phyloP scores from a whole-genome alignment of 2,329 filamentous ascomycete species.

The Penicillium sp. region DNA sequence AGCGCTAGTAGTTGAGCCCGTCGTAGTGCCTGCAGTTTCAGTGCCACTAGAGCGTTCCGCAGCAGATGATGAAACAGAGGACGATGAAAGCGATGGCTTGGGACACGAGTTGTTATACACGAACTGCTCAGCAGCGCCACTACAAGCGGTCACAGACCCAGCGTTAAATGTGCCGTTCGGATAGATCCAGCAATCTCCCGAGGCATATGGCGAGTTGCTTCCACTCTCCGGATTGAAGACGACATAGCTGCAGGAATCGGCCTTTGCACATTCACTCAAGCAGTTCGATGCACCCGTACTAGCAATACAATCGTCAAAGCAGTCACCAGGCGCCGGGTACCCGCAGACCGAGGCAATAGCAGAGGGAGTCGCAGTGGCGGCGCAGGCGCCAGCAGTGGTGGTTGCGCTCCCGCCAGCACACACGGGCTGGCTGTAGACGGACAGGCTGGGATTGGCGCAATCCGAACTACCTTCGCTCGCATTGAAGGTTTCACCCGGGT shows the following conservation, averaged over 20 bases:
- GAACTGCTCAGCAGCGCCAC: constrained; percentile 26
- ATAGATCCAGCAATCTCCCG: constrained; percentile 34
- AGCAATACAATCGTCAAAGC: constrained; percentile 22
- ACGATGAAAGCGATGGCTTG: constrained; percentile 22
- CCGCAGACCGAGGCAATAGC: constrained; percentile 31
- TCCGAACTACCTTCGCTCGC: constrained; percentile 19
- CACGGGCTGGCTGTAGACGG: constrained; percentile 25
- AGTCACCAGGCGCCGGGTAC: constrained; percentile 28
- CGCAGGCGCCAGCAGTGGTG: constrained; percentile 23
- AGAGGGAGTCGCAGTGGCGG: constrained; percentile 30
- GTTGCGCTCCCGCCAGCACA: constrained; percentile 21
- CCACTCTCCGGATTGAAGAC: constrained; percentile 26
- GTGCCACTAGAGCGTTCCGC: constrained; percentile 5
- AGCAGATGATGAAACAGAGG: constrained; percentile 12
- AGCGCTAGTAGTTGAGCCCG: constrained; percentile 3
- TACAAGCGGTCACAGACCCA: constrained; percentile 20
- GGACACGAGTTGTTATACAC: constrained; percentile 34
- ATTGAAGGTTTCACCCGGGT: constrained; percentile 29
- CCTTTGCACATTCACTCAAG: constrained; percentile 26
- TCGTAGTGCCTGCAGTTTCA: constrained; percentile 1
- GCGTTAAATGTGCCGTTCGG: constrained; percentile 27
- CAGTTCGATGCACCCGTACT: constrained; percentile 24
- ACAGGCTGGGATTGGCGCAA: constrained; percentile 20
- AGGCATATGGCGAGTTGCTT: constrained; percentile 20
- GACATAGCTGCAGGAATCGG: constrained; percentile 28